Base-by-base conservation (phyloP, 1,139 yeast genomes). In the Protomyces inundatus region DNA sequence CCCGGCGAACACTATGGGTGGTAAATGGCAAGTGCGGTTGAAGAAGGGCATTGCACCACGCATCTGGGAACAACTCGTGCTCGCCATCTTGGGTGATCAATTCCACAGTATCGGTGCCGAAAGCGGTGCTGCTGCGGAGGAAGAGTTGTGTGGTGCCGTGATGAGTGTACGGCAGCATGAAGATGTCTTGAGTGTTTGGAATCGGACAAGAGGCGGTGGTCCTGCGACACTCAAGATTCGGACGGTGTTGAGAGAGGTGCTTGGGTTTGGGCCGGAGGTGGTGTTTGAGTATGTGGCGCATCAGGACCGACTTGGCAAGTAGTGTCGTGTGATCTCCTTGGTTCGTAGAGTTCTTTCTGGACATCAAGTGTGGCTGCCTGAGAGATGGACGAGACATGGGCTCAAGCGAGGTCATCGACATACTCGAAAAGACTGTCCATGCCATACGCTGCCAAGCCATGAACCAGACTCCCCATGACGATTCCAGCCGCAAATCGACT, bases 1-100 rank as follows among this genome's bases (percentile, higher is more conserved):
- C 71, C 87, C 88, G 1, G 77, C 80, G 64, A 85, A 85, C 71
- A 74, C 80, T 56, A 77, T 79, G 63, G 89, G 89, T 51, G 90
- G 90, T 2, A 78, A 87, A 69, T 85, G 88, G 88, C 81, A 82
- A 45, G 80, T 83, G 69, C 77, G 85, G 66, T 79, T 84, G 58
- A 69, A 70, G 53, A 70, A 77, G 37, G 74, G 74, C 12, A 64
- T 69, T 50, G 73, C 76, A 1, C 70, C 74, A 1, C 66, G 68
- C 46, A 66, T 68, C 54, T 76, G 78, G 78, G 78, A 76, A 66
- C 67, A 70, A 45, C 70, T 76, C 40, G 59, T 76, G 51, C 67
- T 76, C 61, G 71, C 74, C 6, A 66, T 75, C 7, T 68, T 75
- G 6, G 77, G 77, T 16, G 66, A 62, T 14, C 66, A 65, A 14